Conservation (phyloP, 2,329 filamentous ascomycete genomes). For the Xylaria arbuscula region DNA sequence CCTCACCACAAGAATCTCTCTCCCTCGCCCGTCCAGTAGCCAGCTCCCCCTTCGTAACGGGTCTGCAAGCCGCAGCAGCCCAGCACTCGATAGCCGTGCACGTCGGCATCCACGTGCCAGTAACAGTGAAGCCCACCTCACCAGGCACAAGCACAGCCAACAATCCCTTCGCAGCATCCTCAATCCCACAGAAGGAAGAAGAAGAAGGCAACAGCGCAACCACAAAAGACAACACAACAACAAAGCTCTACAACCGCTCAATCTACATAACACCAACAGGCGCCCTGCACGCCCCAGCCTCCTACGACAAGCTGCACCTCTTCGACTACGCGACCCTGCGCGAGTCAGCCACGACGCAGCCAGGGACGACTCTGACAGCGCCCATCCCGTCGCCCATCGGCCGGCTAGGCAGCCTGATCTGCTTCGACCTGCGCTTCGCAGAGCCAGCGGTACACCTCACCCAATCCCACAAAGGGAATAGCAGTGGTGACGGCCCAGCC, state of each 20-base stretch:
- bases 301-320: slow-evolving; percentile 90
- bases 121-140: slow-evolving; percentile 51
- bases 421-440: slow-evolving; percentile 89
- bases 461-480: slow-evolving; percentile 46
- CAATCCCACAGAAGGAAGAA: slow-evolving; percentile 29
- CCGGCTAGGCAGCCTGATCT: slow-evolving; percentile 82
- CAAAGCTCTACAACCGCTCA: slow-evolving; percentile 63
- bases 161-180: slow-evolving; percentile 17
- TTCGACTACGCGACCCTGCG: slow-evolving; percentile 74
- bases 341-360: slow-evolving; percentile 72
- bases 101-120: slow-evolving; percentile 87
- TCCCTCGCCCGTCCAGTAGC: slow-evolving; percentile 75
- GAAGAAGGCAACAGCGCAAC: neutral
- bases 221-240: slow-evolving; percentile 15
- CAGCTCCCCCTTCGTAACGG: slow-evolving; percentile 78
- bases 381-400: slow-evolving; percentile 82
- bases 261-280: slow-evolving; percentile 63
- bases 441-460: slow-evolving; percentile 77
- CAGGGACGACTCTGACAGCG: slow-evolving; percentile 69
- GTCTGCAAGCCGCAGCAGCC: slow-evolving; percentile 75
- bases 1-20: slow-evolving; percentile 73
- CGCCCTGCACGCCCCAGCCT: slow-evolving; percentile 53
- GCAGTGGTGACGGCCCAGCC: slow-evolving; percentile 56
- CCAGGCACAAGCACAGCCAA: neutral
- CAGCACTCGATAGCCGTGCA: slow-evolving; percentile 76